A percentile compares a stretch with the other conserved stretches of the same genome.
These are phyloP conservation scores for Heliocybe sulcata DNA, from an alignment of 1,284 basidiomycete species.

Conservation along the genomic window DNA sequence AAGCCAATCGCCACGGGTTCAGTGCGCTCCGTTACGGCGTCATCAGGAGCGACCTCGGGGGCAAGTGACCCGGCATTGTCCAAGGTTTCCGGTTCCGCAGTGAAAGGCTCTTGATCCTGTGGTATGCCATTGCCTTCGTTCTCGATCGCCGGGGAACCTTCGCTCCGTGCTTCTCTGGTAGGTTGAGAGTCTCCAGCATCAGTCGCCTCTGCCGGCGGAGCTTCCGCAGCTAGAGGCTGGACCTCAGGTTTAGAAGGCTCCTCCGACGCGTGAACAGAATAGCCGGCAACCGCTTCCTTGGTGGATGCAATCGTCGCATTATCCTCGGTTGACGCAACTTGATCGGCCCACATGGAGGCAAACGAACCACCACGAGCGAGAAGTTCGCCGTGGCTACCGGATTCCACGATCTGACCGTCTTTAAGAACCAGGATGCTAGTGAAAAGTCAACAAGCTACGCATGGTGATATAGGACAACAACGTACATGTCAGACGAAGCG, in stretches of 20 bases:
- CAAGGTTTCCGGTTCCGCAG: constrained; percentile 21
- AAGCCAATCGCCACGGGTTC: constrained; percentile 16
- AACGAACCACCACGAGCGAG: constrained; percentile 63
- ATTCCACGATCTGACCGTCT: constrained; percentile 76
- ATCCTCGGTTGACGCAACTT: constrained; percentile 27
- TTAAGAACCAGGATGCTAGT: constrained; percentile 74
- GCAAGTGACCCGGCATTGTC: constrained; percentile 20
- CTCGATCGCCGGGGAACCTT: not conserved
- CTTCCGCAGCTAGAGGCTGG: constrained; percentile 6
- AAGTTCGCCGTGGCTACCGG: constrained; percentile 70
- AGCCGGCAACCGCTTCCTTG: not conserved
- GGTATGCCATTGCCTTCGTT: constrained; percentile 5
- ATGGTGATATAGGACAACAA: constrained; percentile 9
- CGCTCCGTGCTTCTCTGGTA: constrained; percentile 9
- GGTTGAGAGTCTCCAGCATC: constrained; percentile 7
- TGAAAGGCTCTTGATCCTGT: constrained; percentile 3
- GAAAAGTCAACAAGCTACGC: constrained; percentile 7
- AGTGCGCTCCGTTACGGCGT: constrained; percentile 6
- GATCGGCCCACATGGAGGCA: constrained; percentile 78
- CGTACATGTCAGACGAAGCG: constrained; percentile 67
- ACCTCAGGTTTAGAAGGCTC: constrained; percentile 3
- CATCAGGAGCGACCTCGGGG: constrained; percentile 29
- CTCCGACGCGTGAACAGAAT: not conserved
- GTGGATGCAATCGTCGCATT: not conserved
- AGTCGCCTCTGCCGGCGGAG: not conserved